Percentiles rank a stretch among this genome's conserved stretches.
These are phyloP conservation scores for Sporothrix sp. DNA, from an alignment of 2,329 filamentous ascomycete species.

Conservation along the genomic window DNA sequence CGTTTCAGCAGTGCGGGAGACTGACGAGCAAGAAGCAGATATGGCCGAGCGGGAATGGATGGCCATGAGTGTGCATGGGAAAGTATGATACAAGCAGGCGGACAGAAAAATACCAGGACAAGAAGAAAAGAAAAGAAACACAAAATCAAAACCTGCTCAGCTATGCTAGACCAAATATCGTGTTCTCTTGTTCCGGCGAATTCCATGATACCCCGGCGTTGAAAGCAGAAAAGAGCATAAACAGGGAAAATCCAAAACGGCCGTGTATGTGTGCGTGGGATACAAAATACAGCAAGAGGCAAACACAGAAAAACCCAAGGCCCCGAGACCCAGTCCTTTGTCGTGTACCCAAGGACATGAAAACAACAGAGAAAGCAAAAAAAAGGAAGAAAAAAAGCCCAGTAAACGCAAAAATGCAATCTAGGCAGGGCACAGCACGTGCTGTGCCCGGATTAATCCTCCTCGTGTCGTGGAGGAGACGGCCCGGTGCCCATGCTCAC, in stretches of 20 bases:
- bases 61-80: too few relatives aligned
- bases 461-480: neutral
- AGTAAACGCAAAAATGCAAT: too few relatives aligned
- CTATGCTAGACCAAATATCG: constrained; percentile 2
- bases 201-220: neutral
- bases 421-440: too few relatives aligned
- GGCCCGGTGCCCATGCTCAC: neutral
- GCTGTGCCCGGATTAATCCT: too few relatives aligned
- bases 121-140: neutral
- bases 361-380: neutral
- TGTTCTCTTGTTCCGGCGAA: constrained; percentile 2
- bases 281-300: neutral
- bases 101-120: too few relatives aligned
- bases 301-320: neutral
- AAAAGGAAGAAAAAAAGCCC: neutral
- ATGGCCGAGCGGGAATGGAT: neutral
- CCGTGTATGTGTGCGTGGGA: neutral
- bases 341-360: constrained; percentile 3
- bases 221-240: neutral
- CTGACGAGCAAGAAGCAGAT: neutral
- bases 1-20: neutral
- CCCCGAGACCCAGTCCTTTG: constrained; percentile 1
- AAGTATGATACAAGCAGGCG: too few relatives aligned
- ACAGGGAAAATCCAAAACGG: neutral
- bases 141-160: neutral